Evolutionary conservation across 805 yeast species (phyloP).

Genomic region (Clavispora asparagi): DNA sequence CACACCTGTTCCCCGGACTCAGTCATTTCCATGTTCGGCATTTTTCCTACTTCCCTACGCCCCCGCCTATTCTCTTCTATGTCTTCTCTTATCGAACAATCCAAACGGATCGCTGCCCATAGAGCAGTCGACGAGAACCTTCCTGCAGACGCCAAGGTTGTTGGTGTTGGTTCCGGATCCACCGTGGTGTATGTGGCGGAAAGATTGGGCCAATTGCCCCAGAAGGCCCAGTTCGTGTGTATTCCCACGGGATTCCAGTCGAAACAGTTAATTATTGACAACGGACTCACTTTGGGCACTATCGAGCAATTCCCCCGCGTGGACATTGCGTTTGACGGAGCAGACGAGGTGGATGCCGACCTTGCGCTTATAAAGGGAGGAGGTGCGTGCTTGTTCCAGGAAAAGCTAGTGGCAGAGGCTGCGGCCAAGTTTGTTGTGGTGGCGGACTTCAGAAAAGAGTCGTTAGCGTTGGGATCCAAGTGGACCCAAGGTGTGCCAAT

Average conservation of each 20-base stretch:
- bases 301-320: slow-evolving; percentile 78
- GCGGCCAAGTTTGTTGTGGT: slow-evolving; percentile 76
- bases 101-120: slow-evolving; percentile 89
- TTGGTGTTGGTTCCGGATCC: slow-evolving; percentile 96
- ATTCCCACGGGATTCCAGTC: slow-evolving; percentile 98
- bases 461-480: slow-evolving; percentile 63
- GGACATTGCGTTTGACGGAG: slow-evolving; percentile 97
- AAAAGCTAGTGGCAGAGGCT: slow-evolving; percentile 83
- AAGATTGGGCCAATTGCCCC: slow-evolving; percentile 66
- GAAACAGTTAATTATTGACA: slow-evolving; percentile 74
- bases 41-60: background rate
- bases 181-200: slow-evolving; percentile 98
- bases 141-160: slow-evolving; percentile 59
- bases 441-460: slow-evolving; percentile 86
- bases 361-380: slow-evolving; percentile 96
- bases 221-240: slow-evolving; percentile 60
- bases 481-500: slow-evolving; percentile 95
- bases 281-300: slow-evolving; percentile 72
- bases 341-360: slow-evolving; percentile 85
- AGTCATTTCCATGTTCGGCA: background rate
- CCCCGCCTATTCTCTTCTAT: slow-evolving; percentile 3
- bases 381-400: slow-evolving; percentile 97
- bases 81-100: slow-evolving; percentile 52
- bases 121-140: slow-evolving; percentile 87
- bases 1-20: slow-evolving; percentile 1